phyloP scores from a whole-genome alignment of 805 yeast species.

The Yamadazyma kitorensis region DNA sequence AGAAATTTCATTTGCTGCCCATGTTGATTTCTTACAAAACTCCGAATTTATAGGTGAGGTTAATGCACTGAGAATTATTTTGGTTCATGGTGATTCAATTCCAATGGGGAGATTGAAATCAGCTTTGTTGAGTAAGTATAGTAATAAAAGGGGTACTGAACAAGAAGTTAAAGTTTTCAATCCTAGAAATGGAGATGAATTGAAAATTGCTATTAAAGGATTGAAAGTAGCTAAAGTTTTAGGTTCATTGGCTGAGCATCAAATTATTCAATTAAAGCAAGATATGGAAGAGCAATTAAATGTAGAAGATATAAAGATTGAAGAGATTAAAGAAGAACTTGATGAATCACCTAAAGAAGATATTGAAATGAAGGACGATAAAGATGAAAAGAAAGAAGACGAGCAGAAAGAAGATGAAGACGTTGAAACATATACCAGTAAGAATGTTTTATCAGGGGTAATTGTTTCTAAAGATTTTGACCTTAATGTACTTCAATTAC shows the following conservation, averaged over 20 bases:
- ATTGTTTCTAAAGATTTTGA: constrained; percentile 90
- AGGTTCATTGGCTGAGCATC: constrained; percentile 51
- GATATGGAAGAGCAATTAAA: constrained; percentile 53
- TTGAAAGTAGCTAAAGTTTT: constrained; percentile 75
- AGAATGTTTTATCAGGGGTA: constrained; percentile 66
- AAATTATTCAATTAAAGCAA: constrained; percentile 31
- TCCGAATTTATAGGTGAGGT: constrained; percentile 86
- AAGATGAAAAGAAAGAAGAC: constrained; percentile 8
- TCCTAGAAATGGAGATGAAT: constrained; percentile 85
- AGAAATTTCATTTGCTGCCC: constrained; percentile 99
- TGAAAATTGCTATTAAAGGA: constrained; percentile 76
- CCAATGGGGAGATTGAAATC: constrained; percentile 99
- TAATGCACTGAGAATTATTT: constrained; percentile 77
- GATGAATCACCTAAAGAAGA: constrained; percentile 35
- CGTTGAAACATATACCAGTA: constrained; percentile 17
- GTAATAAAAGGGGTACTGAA: constrained; percentile 77
- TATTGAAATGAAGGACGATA: constrained; percentile 10
- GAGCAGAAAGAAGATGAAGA: constrained; percentile 10
- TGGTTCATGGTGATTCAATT: constrained; percentile 96
- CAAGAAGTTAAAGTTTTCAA: constrained; percentile 88
- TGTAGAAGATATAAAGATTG: constrained; percentile 22
- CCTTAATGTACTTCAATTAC: constrained; percentile 74
- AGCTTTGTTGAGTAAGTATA: constrained; percentile 84
- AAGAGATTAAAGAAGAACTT: constrained; percentile 19
- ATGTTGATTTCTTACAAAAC: constrained; percentile 94